Evolutionary conservation across 352 stramenopile species (phyloP), one percentile per base, ranked within the genome.

Genomic region (Phytophthora pseudosyringae): DNA sequence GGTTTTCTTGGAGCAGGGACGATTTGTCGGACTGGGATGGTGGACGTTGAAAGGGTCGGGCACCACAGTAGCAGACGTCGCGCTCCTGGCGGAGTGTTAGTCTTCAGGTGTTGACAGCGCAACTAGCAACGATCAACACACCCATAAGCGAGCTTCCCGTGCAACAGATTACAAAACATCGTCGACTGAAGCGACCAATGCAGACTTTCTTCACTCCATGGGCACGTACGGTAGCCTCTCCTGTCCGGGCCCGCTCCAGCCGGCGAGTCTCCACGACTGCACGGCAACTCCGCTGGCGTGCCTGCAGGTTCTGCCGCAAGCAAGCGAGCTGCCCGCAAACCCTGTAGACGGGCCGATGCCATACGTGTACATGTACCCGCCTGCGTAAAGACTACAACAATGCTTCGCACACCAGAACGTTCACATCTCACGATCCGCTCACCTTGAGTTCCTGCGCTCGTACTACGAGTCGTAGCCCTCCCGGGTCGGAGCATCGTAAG

Each of bases 401-500:
- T 3, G 36, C 36, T 26, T 16, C 13, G 10, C 44, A 38, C 39
- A 33, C 25, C 45, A 53, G 43, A 7, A 35, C 31, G 21, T 21
- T 21, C 21, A 35, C 31, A 63, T 33, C 25, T 47, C 49, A 43
- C 16, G 32, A 54, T 32, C 47, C 31, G 6, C 31, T 54, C 9
- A 43, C 35, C 26, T 40, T 39, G n/a, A 28, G 21, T 21, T 45
- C 15, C 15, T 45, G 39, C 39, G 3, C 39, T 45, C 16, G 39
- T 2, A 21, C 21, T 2, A 21, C 21, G 21, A 21, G 21, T 44
- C 38, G 10, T 26, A 39, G 15, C 21, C 21, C 31, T 33, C 48
- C 32, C 7, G 16, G 25, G 39, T 59, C 47, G 58, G 47, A 38
- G 18, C 58, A 21, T 39, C 35, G 50, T 54, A 18, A 48, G 13